These are phyloP conservation scores for Spathaspora sp. DNA, from an alignment of 805 yeast genomes.

Conservation along the genomic window DNA sequence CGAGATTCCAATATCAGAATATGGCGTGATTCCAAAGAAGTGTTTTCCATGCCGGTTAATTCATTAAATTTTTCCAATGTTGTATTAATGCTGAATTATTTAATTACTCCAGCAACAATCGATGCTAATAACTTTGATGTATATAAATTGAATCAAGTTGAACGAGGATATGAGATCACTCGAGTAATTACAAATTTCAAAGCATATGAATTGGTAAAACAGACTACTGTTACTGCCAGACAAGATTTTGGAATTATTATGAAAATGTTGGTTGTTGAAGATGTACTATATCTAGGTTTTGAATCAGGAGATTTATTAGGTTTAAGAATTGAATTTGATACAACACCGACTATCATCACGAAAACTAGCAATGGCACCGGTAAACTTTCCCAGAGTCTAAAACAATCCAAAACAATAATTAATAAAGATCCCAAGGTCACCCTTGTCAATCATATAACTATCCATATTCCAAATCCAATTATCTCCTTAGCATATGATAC, in stretches of 20 bases:
- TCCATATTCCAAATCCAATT: slow-evolving; percentile 55
- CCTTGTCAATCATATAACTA: slow-evolving; percentile 18
- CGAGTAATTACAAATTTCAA: slow-evolving; percentile 33
- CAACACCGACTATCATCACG: background rate
- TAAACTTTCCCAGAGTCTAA: background rate
- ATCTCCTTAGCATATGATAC: slow-evolving; percentile 36
- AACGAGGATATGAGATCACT: slow-evolving; percentile 10
- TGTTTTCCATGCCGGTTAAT: slow-evolving; percentile 61
- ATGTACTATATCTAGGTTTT: slow-evolving; percentile 52
- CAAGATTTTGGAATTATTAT: slow-evolving; percentile 62
- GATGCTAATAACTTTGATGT: slow-evolving; percentile 66
- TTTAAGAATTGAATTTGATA: slow-evolving; percentile 15
- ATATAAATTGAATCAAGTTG: slow-evolving; percentile 32
- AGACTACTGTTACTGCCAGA: slow-evolving; percentile 20
- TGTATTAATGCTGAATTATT: slow-evolving; percentile 11
- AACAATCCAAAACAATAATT: slow-evolving; percentile 13
- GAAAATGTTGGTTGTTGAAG: slow-evolving; percentile 43
- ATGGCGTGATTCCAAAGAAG: slow-evolving; percentile 28
- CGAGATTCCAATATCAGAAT: slow-evolving; percentile 55
- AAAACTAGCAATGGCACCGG: background rate
- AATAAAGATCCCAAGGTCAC: slow-evolving; percentile 21
- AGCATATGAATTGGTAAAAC: slow-evolving; percentile 15
- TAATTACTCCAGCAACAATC: slow-evolving; percentile 61
- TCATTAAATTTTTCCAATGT: slow-evolving; percentile 69
- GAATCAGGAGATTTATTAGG: slow-evolving; percentile 63